Percentiles rank a stretch among this genome's conserved stretches.
Conservation (phyloP, 2,329 filamentous ascomycete genomes). For the Curvularia lunata region DNA sequence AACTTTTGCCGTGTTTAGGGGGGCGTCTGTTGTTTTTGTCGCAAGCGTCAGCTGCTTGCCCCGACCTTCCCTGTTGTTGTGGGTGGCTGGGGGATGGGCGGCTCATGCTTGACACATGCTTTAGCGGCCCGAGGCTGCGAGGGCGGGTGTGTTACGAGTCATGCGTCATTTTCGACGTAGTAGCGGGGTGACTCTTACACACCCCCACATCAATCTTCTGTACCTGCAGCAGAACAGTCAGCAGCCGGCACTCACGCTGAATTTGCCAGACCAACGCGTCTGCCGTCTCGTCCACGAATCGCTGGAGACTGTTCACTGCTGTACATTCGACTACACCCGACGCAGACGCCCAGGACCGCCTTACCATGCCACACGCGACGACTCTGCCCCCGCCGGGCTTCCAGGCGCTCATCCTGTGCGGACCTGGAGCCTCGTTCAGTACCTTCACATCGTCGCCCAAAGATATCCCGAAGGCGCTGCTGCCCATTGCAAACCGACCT, state of each 20-base stretch:
- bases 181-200: constrained; percentile 30
- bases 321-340: neutral
- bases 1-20: constrained; percentile 18
- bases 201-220: constrained; percentile 11
- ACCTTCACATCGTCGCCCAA: constrained; percentile 82
- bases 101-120: constrained; percentile 16
- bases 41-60: constrained; percentile 9
- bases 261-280: neutral
- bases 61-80: constrained; percentile 16
- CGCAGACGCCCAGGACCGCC: neutral
- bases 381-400: constrained; percentile 74
- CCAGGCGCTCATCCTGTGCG: constrained; percentile 82
- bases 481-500: constrained; percentile 82
- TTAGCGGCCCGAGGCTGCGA: constrained; percentile 5
- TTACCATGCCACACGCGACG: constrained; percentile 75
- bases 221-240: constrained; percentile 18
- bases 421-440: constrained; percentile 79
- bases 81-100: constrained; percentile 8
- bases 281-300: neutral
- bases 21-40: constrained; percentile 7
- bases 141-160: constrained; percentile 17
- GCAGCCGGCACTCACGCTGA: neutral
- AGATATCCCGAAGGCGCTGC: constrained; percentile 80
- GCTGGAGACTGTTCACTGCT: neutral
- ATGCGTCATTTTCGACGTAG: constrained; percentile 19